These are phyloP conservation scores for Daldinia concentrica DNA, from an alignment of 495 filamentous ascomycete species.

Conservation along the genomic window DNA sequence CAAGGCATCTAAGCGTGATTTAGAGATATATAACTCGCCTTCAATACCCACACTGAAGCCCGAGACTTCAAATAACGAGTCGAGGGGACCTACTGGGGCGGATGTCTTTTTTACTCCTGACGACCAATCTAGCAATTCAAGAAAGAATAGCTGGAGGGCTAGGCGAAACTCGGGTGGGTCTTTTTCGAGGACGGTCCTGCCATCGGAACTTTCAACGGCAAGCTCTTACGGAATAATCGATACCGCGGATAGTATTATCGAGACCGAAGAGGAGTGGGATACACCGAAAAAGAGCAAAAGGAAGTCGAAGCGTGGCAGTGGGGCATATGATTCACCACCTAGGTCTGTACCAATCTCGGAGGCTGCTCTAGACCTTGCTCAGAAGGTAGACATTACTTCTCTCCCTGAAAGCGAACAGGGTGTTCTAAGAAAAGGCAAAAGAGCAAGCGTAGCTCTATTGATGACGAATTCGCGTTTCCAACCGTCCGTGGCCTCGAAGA, in stretches of 20 bases:
- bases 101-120: constrained; percentile 12
- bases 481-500: constrained; percentile 15
- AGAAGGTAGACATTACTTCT: constrained; percentile 13
- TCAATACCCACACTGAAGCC: constrained; percentile 5
- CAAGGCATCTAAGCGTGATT: constrained; percentile 42
- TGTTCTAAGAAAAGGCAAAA: constrained; percentile 12
- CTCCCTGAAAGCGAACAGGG: constrained; percentile 12
- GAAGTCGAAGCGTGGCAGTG: constrained; percentile 45
- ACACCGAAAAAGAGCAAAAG: constrained; percentile 45
- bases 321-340: constrained; percentile 35
- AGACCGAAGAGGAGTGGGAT: constrained; percentile 46
- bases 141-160: constrained; percentile 17
- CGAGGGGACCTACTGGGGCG: neutral
- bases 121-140: constrained; percentile 10
- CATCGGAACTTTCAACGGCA: constrained; percentile 45
- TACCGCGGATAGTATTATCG: constrained; percentile 30
- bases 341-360: constrained; percentile 27
- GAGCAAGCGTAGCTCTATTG: constrained; percentile 17
- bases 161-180: constrained; percentile 44
- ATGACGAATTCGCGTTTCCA: constrained; percentile 19
- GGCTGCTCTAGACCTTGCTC: constrained; percentile 19
- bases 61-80: neutral
- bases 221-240: constrained; percentile 43
- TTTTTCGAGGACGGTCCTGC: constrained; percentile 29
- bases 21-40: constrained; percentile 10